A percentile compares a stretch with the other conserved stretches of the same genome.
These are phyloP conservation scores for Byssothecium circinans DNA, from an alignment of 2,329 filamentous ascomycete species.

Conservation along the genomic window DNA sequence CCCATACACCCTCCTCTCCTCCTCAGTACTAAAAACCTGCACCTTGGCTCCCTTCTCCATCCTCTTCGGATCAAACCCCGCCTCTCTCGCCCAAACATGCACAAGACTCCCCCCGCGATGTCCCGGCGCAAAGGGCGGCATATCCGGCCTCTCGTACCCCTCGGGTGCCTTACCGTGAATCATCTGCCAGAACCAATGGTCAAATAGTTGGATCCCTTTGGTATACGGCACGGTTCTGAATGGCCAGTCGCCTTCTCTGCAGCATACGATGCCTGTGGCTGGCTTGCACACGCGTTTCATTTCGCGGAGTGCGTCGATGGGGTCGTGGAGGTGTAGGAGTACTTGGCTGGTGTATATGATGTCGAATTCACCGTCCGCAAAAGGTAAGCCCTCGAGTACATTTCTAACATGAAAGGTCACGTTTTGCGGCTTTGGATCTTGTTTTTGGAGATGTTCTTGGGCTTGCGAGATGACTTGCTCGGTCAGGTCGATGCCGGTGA, in stretches of 20 bases:
- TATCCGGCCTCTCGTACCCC: constrained; percentile 5
- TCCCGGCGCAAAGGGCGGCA: constrained; percentile 23
- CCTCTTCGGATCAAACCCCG: constrained; percentile 18
- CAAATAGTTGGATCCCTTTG: constrained; percentile 17
- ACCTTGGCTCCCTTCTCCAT: constrained; percentile 15
- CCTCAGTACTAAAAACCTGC: constrained; percentile 8
- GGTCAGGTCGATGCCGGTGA: constrained; percentile 47
- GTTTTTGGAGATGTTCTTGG: constrained; percentile 19
- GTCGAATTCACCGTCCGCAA: constrained; percentile 54
- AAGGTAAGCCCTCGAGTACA: constrained; percentile 44
- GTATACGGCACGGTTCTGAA: constrained; percentile 20
- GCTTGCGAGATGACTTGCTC: constrained; percentile 41
- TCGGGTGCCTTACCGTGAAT: constrained; percentile 26
- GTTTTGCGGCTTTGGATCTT: constrained; percentile 19
- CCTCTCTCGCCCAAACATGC: constrained; percentile 28
- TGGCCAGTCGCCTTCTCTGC: constrained; percentile 21
- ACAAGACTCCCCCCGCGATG: constrained; percentile 20
- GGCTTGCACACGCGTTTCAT: constrained; percentile 55
- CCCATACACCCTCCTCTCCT: constrained; percentile 30
- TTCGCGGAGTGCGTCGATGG: constrained; percentile 51
- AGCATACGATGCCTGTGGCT: constrained; percentile 49
- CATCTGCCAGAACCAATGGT: constrained; percentile 40
- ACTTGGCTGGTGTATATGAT: constrained; percentile 58
- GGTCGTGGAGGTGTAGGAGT: constrained; percentile 54
- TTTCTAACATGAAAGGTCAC: constrained; percentile 35